phyloP scores from a whole-genome alignment of 768 basidiomycete genomes.

The Rhizopogon rudus region DNA sequence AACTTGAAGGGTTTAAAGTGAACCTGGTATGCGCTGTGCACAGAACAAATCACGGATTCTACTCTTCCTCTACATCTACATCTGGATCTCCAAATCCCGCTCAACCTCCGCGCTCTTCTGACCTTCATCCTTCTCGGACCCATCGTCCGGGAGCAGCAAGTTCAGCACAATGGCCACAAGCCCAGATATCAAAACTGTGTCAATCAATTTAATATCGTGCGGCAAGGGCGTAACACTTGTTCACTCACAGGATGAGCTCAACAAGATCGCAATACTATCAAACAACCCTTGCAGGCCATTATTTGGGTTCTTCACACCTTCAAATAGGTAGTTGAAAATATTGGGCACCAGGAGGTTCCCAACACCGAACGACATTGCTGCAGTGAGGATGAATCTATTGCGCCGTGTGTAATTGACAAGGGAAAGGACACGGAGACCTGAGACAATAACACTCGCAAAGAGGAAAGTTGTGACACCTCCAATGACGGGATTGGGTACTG shows the following conservation, averaged over 20 bases:
- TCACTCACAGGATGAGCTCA: conserved; percentile 75
- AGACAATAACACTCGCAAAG: conserved; percentile 69
- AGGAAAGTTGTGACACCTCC: conserved; percentile 88
- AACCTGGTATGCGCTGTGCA: background rate
- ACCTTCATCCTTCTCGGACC: conserved; percentile 18
- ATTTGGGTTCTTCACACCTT: conserved; percentile 47
- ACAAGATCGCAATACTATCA: conserved; percentile 71
- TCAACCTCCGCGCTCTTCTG: conserved; percentile 13
- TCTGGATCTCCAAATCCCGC: conserved; percentile 20
- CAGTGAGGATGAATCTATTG: conserved; percentile 66
- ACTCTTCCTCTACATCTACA: background rate
- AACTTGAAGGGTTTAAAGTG: too few relatives aligned
- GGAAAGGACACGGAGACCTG: conserved; percentile 67
- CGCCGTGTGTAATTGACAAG: conserved; percentile 56
- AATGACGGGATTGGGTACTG: conserved; percentile 73
- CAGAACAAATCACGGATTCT: background rate
- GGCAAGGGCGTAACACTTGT: background rate
- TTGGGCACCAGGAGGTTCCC: conserved; percentile 64
- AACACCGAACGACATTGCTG: conserved; percentile 63
- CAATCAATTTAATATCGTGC: background rate
- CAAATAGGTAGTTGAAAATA: conserved; percentile 68
- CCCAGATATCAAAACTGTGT: conserved; percentile 50
- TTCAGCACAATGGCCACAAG: conserved; percentile 58
- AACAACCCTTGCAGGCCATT: conserved; percentile 64
- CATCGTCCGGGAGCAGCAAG: conserved; percentile 43